Conservation (phyloP, 2,329 filamentous ascomycete species). For the Diaporthe ilicicola region DNA sequence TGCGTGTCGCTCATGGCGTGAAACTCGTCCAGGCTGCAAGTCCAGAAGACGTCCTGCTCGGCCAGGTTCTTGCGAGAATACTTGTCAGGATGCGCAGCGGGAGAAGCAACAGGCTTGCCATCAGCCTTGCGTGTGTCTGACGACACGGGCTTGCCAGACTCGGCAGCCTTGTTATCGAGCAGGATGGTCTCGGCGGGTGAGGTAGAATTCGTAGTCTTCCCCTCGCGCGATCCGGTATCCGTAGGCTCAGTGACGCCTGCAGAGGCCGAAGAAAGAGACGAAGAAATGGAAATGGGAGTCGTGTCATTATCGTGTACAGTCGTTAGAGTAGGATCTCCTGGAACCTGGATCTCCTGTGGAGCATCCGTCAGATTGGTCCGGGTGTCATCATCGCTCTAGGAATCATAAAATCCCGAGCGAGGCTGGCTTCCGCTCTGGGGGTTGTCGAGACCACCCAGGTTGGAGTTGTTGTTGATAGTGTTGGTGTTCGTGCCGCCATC, state of each 20-base stretch:
- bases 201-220: too few relatives aligned
- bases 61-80: constrained; percentile 18
- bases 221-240: too few relatives aligned
- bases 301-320: background rate
- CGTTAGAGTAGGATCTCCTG: background rate
- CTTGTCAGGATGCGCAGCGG: background rate
- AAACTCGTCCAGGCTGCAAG: constrained; percentile 24
- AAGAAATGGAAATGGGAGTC: background rate
- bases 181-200: too few relatives aligned
- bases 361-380: background rate
- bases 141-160: background rate
- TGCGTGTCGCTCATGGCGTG: constrained; percentile 18
- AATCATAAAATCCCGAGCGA: background rate
- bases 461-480: background rate
- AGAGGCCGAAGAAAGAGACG: background rate
- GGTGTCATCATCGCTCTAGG: constrained; percentile 4
- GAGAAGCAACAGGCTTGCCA: too few relatives aligned
- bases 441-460: background rate
- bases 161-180: too few relatives aligned
- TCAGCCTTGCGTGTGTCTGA: background rate
- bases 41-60: constrained; percentile 15
- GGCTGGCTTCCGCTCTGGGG: background rate
- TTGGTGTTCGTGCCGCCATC: background rate
- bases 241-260: background rate
- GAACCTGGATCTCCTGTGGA: background rate